Conservation (phyloP, 2,329 filamentous ascomycete species). For the Blastomyces percursus region DNA sequence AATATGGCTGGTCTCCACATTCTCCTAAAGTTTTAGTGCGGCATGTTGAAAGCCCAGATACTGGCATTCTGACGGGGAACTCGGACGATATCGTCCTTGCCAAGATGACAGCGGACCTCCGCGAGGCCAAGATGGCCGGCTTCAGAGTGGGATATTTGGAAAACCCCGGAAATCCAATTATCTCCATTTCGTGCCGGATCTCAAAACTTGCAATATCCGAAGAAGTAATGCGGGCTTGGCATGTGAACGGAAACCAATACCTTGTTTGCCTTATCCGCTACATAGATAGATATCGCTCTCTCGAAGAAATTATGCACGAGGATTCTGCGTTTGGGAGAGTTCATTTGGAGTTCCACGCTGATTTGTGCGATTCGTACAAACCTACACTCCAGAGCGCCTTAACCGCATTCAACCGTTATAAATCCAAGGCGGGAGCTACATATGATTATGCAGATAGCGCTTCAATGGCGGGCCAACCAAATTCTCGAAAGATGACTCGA, state of each 20-base stretch:
- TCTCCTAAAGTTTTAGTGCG: constrained; percentile 8
- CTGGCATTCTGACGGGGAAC: background rate
- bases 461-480: background rate
- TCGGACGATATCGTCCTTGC: background rate
- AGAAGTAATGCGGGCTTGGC: constrained; percentile 68
- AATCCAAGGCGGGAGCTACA: background rate
- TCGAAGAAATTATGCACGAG: constrained; percentile 43
- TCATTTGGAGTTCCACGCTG: constrained; percentile 52
- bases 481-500: constrained; percentile 36
- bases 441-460: background rate
- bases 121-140: constrained; percentile 50
- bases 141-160: constrained; percentile 58
- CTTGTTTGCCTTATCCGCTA: constrained; percentile 62
- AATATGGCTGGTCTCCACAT: constrained; percentile 24
- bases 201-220: constrained; percentile 60
- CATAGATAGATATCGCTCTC: constrained; percentile 47
- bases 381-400: constrained; percentile 49
- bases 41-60: background rate
- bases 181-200: constrained; percentile 60
- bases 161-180: constrained; percentile 39
- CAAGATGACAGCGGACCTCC: constrained; percentile 51
- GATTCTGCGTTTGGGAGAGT: constrained; percentile 27
- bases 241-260: constrained; percentile 55
- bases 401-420: constrained; percentile 36
- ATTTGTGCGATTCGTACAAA: constrained; percentile 61